Base-by-base conservation (phyloP, 2,329 filamentous ascomycete genomes). In the Rhytidhysteron rufulum region DNA sequence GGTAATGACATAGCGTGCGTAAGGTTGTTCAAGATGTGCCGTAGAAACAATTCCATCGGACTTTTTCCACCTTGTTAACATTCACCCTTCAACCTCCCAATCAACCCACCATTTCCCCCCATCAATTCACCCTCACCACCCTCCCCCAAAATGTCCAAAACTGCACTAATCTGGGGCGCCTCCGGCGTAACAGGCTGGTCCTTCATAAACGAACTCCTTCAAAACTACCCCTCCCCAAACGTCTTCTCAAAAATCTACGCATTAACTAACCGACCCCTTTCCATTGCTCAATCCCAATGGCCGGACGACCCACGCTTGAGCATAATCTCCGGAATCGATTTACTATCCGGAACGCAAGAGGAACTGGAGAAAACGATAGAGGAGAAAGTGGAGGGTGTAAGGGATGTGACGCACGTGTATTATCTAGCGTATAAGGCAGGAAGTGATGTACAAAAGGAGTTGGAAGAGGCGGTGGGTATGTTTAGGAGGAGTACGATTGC, bases 131-230 rank as follows among this genome's bases (percentile, higher is more conserved):
- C n/a, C n/a, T n/a, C n/a, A n/a, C n/a, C n/a, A n/a, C n/a, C n/a
- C n/a, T n/a, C n/a, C n/a, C n/a, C n/a, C n/a, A 27, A 8, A 13
- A 13, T 13, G 24, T 8, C 24, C 24, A 60, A 64, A 41, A 59
- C 68, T 30, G 67, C 67, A 3, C 57, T 70, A 7, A 60, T 71
- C 15, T 69, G 69, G 34, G 69, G 69, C 22, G 63, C 62, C 32
- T 66, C 63, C 8, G 68, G 69, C 7, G 66, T 72, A 27, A 62
- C 57, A 34, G 68, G 68, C 31, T 72, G 68, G 69, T 62, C 67
- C 5, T 57, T 70, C 25, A 57, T 67, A 15, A 68, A 71, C 40
- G 58, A 67, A 34, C 48, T 70, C 3, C 47, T 64, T 5, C 48
- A 57, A 31, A 57, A 60, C 31, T 71, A 70, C 43, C 68, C 68